These are phyloP conservation scores for Trypanosoma congolense DNA, from an alignment of 208 protist genomes.

Conservation along the genomic window DNA sequence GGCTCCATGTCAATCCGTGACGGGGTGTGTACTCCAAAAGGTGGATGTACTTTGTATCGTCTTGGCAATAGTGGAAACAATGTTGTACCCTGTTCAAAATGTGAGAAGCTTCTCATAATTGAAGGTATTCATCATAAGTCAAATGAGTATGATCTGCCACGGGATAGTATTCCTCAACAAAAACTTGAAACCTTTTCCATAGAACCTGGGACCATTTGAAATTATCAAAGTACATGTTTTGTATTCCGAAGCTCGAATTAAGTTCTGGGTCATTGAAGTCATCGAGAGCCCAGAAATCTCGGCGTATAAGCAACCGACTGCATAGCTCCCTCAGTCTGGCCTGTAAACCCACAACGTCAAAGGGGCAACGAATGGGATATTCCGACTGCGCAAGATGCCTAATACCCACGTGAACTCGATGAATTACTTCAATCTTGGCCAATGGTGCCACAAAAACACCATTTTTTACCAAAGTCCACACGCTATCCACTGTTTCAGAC, in stretches of 20 bases:
- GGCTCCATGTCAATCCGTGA: constrained; percentile 62
- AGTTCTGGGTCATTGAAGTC: constrained; percentile 87
- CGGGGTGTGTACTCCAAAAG: constrained; percentile 50
- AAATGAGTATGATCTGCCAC: constrained; percentile 78
- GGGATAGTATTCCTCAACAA: constrained; percentile 83
- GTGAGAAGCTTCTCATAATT: constrained; percentile 72
- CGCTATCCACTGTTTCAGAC: constrained; percentile 63
- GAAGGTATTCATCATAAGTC: constrained; percentile 67
- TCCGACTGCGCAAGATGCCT: constrained; percentile 51
- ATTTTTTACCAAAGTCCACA: constrained; percentile 69
- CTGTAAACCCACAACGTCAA: constrained; percentile 49
- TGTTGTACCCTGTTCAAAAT: constrained; percentile 65
- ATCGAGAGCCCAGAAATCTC: constrained; percentile 83
- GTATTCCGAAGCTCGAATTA: constrained; percentile 83
- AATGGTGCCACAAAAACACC: constrained; percentile 79
- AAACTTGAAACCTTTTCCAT: constrained; percentile 81
- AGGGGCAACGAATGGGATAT: constrained; percentile 42
- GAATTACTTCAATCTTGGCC: constrained; percentile 67
- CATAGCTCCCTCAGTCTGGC: constrained; percentile 52
- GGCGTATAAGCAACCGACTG: constrained; percentile 59
- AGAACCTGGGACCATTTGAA: constrained; percentile 88
- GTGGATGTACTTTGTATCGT: constrained; percentile 52
- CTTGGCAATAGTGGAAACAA: constrained; percentile 47
- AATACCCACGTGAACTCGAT: constrained; percentile 53
- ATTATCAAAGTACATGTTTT: constrained; percentile 90